These are phyloP conservation scores for Pseudogymnoascus sp. DNA, from an alignment of 2,329 filamentous ascomycete species.

Conservation along the genomic window DNA sequence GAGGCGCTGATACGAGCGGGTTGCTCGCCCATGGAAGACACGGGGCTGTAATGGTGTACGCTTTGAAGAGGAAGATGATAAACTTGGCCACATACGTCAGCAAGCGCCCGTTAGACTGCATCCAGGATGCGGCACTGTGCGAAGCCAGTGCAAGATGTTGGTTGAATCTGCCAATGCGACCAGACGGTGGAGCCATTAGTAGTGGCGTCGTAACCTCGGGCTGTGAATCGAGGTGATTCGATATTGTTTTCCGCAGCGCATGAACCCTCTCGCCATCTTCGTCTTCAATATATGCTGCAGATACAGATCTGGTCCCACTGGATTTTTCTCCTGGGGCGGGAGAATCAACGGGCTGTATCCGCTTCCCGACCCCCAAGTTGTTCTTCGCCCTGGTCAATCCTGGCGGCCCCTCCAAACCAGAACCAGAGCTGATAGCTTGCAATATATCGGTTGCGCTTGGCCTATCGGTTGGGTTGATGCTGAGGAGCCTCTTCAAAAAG, in stretches of 20 bases:
- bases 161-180: constrained; percentile 26
- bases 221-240: constrained; percentile 2
- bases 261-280: constrained; percentile 12
- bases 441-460: constrained; percentile 84
- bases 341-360: constrained; percentile 28
- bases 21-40: constrained; percentile 68
- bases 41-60: constrained; percentile 54
- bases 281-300: constrained; percentile 27
- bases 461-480: constrained; percentile 65
- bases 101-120: constrained; percentile 26
- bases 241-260: not conserved
- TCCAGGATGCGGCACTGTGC: constrained; percentile 31
- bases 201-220: constrained; percentile 24
- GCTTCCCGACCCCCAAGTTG: constrained; percentile 16
- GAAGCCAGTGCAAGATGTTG: constrained; percentile 24
- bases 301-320: constrained; percentile 22
- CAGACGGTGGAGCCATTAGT: constrained; percentile 34
- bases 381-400: not conserved
- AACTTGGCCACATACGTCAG: constrained; percentile 43
- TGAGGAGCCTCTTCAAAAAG: constrained; percentile 72
- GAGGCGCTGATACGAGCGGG: constrained; percentile 55
- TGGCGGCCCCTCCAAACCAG: not conserved
- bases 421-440: constrained; percentile 24
- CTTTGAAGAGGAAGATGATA: constrained; percentile 59
- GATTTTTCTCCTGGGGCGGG: constrained; percentile 22